Evolutionary conservation across 129 eudicot genomes (phyloP).

Genomic region (Pittosporum tobira): DNA sequence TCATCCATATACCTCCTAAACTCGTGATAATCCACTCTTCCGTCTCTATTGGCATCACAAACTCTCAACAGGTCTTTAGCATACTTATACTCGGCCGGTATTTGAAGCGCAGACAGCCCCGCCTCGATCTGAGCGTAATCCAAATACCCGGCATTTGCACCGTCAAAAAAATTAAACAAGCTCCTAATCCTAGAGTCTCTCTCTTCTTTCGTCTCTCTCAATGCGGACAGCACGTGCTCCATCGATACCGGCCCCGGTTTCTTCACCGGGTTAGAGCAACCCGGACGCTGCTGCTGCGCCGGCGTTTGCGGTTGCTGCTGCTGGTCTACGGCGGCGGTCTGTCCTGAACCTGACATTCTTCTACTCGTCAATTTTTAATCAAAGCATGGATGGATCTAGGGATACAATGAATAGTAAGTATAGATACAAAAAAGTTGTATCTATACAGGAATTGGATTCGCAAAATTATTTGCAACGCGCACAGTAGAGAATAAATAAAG

Average conservation of each 20-base stretch:
- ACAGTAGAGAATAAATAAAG: constrained; percentile 23
- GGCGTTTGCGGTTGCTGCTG: constrained; percentile 11
- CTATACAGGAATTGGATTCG: constrained; percentile 15
- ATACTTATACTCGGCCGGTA: constrained; percentile 78
- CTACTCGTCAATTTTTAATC: constrained; percentile 1
- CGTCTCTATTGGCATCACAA: constrained; percentile 79
- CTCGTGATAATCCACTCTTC: constrained; percentile 84
- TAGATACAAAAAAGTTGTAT: neutral
- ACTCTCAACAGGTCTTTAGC: constrained; percentile 80
- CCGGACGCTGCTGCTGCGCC: constrained; percentile 15
- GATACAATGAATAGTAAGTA: neutral
- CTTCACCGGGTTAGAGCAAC: constrained; percentile 48
- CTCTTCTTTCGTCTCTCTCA: constrained; percentile 64
- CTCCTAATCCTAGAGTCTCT: constrained; percentile 57
- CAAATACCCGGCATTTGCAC: constrained; percentile 46
- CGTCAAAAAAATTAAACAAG: constrained; percentile 64
- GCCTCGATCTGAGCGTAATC: constrained; percentile 68
- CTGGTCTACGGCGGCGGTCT: constrained; percentile 2
- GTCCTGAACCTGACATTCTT: constrained; percentile 31
- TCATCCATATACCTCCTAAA: constrained; percentile 93
- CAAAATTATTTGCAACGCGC: constrained; percentile 14
- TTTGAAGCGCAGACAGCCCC: constrained; percentile 62
- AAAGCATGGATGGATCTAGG: constrained; percentile 30
- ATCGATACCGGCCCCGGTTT: constrained; percentile 60
- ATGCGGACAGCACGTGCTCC: constrained; percentile 69